Evolutionary conservation across 805 yeast genomes (phyloP), one percentile per base, ranked within the genome.

Genomic region (Helenozyma baotianmanensis): DNA sequence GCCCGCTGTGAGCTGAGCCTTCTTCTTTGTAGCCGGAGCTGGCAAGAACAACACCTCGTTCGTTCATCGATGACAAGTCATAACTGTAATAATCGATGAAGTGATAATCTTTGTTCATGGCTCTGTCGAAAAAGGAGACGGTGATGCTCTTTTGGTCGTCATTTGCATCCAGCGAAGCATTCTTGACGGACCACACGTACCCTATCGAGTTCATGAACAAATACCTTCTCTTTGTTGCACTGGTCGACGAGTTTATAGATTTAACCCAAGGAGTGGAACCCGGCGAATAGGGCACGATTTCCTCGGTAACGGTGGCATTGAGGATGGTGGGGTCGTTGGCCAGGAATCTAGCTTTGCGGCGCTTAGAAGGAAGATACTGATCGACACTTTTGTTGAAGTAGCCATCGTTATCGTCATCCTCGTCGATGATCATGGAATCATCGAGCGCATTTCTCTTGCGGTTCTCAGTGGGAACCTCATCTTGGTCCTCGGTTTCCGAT

Each of bases 191-290:
- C 76, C 94, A 83, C 0, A 80, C 82, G 52, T 85, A 84, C 0
- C 97, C 98, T 18, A 78, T 62, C 8, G 81, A 67, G 47, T 85
- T 85, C 71, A 89, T 85, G 14, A 87, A 77, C 25, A 90, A 59
- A 48, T 87, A 89, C 33, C 96, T 68, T 56, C 90, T 74, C 17
- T 37, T 39, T 5, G 49, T 41, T 4, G 39, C 25, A 9, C 32
- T 38, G 3, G 42, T 30, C 9, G 43, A 28, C 32, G 77, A 74
- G 4, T 62, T 66, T 10, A 34, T 42, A 2, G 62, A 48, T 28
- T 32, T 39, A 14, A 43, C 36, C 82, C 89, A 88, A 0, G 96
- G 95, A 0, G 97, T 90, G 6, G 82, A 75, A 1, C 97, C 97
- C 1, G 86, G 83, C 3, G 95, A 86, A 46, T 78, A 82, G 1